Evolutionary conservation across 1,139 yeast species (phyloP), one percentile per base, ranked within the genome.

Genomic region (Oligophagozyma castellii): DNA sequence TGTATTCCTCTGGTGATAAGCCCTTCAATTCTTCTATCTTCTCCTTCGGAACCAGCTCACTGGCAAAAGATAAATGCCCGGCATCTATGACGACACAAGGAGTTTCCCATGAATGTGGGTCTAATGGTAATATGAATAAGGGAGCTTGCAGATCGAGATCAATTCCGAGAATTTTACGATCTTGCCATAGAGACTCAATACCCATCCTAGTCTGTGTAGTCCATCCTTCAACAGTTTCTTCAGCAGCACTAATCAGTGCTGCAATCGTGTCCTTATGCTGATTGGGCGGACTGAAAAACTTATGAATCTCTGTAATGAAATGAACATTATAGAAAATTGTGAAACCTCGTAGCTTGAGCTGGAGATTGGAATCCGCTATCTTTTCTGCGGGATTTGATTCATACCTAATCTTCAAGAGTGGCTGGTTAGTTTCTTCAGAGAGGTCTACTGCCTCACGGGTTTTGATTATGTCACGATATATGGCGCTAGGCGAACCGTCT

Each of bases 41-140:
- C 3, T 69, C 66, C 41, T 70, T 70, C 28, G 81, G 81, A 2
- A 77, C 94, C 26, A 86, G 63, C 39, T 84, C 89, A 51, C 95
- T 81, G 2, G 65, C 58, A 5, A 89, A 73, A 43, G 86, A 75
- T 19, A 92, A 76, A 51, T 89, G 95, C 46, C 99, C 99, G 10
- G 96, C 95, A 64, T 92, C 98, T 33, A 92, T 63, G 10, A 89
- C 71, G 4, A 89, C 86, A 36, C 93, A 94, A 0, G 95, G 93
- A 0, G 95, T 73, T 24, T 77, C 65, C 73, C 81, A 73, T 39
- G 70, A 72, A 10, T 72, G 67, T 0, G 93, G 80, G 46, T 83
- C 81, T 13, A 83, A 61, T 0, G 98, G 98, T 22, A 89, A 45
- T n/a, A 89, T 79, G 16, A 92, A 72, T 38, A 92, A 62, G 0